phyloP scores from a whole-genome alignment of 306 rosid genomes.

The Cucumis melo region DNA sequence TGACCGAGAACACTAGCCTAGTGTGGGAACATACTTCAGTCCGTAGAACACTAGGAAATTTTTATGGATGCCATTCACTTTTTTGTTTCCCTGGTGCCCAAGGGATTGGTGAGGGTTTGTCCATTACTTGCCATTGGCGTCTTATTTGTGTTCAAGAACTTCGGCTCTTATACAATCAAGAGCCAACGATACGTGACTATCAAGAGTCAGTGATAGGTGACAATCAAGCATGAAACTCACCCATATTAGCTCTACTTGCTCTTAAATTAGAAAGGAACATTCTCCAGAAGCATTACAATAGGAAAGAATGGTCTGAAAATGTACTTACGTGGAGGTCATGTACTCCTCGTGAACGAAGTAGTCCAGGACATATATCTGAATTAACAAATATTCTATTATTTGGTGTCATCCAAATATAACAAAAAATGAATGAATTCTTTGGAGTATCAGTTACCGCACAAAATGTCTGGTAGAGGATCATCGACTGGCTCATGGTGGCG shows the following conservation, averaged over 20 bases:
- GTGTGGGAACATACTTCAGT: neutral
- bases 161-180: neutral
- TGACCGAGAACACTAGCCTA: neutral
- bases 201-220: neutral
- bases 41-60: neutral
- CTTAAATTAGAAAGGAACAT: neutral
- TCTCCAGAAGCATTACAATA: neutral
- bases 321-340: slow-evolving; percentile 96
- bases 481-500: slow-evolving; percentile 45
- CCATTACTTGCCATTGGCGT: neutral
- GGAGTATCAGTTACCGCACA: slow-evolving; percentile 42
- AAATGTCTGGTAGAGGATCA: slow-evolving; percentile 82
- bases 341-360: slow-evolving; percentile 87
- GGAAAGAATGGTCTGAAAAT: neutral
- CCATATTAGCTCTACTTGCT: neutral
- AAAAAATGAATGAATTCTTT: neutral
- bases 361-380: slow-evolving; percentile 78
- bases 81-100: neutral
- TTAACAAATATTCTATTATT: slow-evolving; percentile 7
- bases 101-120: neutral
- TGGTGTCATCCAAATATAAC: slow-evolving; percentile 1
- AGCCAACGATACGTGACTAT: neutral
- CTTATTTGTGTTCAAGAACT: neutral
- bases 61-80: neutral
- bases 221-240: neutral